Evolutionary conservation across 192 early-diverging fungal genomes (phyloP).

Genomic region (Lunasporangiospora selenospora): DNA sequence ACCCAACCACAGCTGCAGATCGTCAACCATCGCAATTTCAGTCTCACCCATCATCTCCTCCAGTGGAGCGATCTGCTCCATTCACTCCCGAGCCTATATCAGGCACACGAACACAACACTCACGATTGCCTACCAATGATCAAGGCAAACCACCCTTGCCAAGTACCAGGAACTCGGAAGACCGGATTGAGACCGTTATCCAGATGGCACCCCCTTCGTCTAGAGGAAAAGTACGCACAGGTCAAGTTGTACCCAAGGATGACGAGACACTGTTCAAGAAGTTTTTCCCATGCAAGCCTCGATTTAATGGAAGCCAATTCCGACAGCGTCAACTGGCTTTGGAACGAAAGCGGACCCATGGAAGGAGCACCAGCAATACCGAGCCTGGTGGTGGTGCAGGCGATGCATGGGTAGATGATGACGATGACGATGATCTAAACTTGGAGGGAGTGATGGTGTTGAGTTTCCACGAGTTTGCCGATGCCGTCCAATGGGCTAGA

Average conservation of each 20-base stretch:
- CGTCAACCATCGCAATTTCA: neutral
- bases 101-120: too few species aligned
- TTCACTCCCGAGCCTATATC: conserved; percentile 12
- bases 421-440: neutral
- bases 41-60: neutral
- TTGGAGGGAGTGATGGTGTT: conserved; percentile 23
- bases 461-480: conserved; percentile 26
- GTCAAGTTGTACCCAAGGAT: conserved; percentile 15
- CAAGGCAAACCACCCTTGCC: too few species aligned
- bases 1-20: neutral
- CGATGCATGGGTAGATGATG: neutral
- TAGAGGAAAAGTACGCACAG: too few species aligned
- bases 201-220: too few species aligned
- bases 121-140: too few species aligned
- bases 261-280: conserved; percentile 22
- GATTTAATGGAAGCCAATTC: conserved; percentile 5
- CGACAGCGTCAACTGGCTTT: conserved; percentile 5
- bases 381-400: neutral
- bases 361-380: neutral
- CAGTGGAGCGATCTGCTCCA: conserved; percentile 4
- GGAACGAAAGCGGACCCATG: neutral
- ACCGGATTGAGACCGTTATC: neutral
- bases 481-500: conserved; percentile 32
- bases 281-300: conserved; percentile 26
- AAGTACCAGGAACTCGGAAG: neutral